Conservation (phyloP, 495 filamentous ascomycete genomes). For the Halenospora varia region DNA sequence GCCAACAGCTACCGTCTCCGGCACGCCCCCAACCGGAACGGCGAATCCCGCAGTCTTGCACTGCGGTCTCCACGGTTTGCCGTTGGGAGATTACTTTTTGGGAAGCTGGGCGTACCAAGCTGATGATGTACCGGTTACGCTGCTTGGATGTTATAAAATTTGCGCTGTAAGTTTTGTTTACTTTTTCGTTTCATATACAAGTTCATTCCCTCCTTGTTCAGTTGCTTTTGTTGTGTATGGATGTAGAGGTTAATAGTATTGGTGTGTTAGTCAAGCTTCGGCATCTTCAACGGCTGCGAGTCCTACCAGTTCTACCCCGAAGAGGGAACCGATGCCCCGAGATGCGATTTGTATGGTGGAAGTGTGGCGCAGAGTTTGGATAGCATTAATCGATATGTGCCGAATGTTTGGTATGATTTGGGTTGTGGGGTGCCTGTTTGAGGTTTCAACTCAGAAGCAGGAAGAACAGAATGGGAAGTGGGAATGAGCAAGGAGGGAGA, state of each 20-base stretch:
- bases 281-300: constrained; percentile 13
- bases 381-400: constrained; percentile 16
- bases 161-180: constrained; percentile 26
- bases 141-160: constrained; percentile 21
- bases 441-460: no score
- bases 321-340: constrained; percentile 8
- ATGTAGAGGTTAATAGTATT: no score
- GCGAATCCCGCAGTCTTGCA: constrained; percentile 7
- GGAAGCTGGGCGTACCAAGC: constrained; percentile 17
- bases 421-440: no score
- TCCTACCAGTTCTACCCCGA: constrained; percentile 25
- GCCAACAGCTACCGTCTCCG: constrained; percentile 15
- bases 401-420: constrained; percentile 27
- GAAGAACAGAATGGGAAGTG: no score
- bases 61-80: constrained; percentile 25
- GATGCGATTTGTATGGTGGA: constrained; percentile 26
- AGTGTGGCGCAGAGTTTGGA: constrained; percentile 21
- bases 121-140: constrained; percentile 13
- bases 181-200: not conserved
- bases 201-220: not conserved
- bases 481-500: no score
- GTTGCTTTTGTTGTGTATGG: no score
- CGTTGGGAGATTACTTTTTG: constrained; percentile 17
- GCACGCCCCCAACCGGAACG: constrained; percentile 8
- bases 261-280: constrained; percentile 19